A percentile compares a stretch with the other conserved stretches of the same genome.
Conservation (phyloP, 169 alveolate species). For the Plasmodium gonderi region DNA sequence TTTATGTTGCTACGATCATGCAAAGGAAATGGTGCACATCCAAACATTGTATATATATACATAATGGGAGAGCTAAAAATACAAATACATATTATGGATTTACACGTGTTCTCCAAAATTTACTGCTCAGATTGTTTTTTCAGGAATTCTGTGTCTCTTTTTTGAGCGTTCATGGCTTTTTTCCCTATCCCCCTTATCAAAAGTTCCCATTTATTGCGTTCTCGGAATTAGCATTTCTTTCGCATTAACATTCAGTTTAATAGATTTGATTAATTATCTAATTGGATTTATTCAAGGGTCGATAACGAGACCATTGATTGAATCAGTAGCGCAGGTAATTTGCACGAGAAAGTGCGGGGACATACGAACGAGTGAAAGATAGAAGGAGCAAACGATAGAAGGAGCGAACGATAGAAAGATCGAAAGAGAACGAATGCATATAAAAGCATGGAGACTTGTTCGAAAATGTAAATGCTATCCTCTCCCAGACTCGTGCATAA, state of each 20-base stretch:
- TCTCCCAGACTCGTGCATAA: not conserved
- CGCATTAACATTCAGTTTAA: conserved; percentile 93
- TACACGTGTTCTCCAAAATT: not conserved
- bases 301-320: conserved; percentile 92
- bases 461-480: not conserved
- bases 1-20: not conserved
- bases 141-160: conserved; percentile 93
- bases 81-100: not conserved
- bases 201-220: conserved; percentile 94
- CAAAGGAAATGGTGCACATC: not conserved
- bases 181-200: conserved; percentile 81
- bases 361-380: not conserved
- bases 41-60: not conserved
- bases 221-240: conserved; percentile 95
- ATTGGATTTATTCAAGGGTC: conserved; percentile 88
- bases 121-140: conserved; percentile 80
- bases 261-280: conserved; percentile 92
- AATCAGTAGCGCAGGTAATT: conserved; percentile 88
- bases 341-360: not conserved
- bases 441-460: not conserved
- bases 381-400: not conserved
- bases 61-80: not conserved
- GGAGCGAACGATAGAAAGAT: not conserved
- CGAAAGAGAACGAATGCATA: not conserved
- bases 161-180: conserved; percentile 93